phyloP scores from a whole-genome alignment of 768 basidiomycete species.

The Hygrophorus pudorinus region DNA sequence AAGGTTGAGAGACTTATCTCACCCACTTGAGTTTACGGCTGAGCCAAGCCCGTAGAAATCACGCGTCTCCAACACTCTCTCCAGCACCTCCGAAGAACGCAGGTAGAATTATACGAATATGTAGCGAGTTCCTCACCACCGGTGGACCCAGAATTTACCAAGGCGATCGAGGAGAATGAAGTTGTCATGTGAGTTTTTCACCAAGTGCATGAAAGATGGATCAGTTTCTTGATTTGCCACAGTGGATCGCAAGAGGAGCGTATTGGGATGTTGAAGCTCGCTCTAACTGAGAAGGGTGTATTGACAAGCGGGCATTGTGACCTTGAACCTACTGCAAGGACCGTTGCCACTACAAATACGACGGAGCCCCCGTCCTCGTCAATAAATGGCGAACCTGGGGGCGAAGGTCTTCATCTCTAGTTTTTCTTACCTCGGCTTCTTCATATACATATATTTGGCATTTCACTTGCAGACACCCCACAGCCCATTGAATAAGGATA shows the following conservation, averaged over 20 bases:
- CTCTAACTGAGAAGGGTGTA: slow-evolving; percentile 53
- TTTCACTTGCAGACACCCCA: not conserved
- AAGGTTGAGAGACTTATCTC: slow-evolving; percentile 38
- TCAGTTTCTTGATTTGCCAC: slow-evolving; percentile 6
- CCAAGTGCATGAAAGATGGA: not conserved
- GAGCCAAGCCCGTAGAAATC: slow-evolving; percentile 43
- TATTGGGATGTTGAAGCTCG: slow-evolving; percentile 56
- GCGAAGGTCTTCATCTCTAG: slow-evolving; percentile 7
- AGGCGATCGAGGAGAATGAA: slow-evolving; percentile 64
- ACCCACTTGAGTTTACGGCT: not conserved
- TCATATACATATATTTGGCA: not conserved
- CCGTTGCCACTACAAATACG: not conserved
- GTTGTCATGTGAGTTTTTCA: slow-evolving; percentile 45
- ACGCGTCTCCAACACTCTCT: slow-evolving; percentile 66
- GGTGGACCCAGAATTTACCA: slow-evolving; percentile 44
- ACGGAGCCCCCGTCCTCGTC: not conserved
- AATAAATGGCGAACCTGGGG: not conserved
- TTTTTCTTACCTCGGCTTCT: not conserved
- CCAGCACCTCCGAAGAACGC: slow-evolving; percentile 50
- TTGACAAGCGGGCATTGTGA: slow-evolving; percentile 39
- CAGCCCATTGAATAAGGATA: not conserved
- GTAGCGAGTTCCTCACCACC: slow-evolving; percentile 18
- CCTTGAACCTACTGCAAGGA: slow-evolving; percentile 4
- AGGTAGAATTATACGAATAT: slow-evolving; percentile 42
- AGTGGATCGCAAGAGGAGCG: slow-evolving; percentile 78